phyloP scores from a whole-genome alignment of 1,284 basidiomycete genomes.

The Coriolopsis trogii region DNA sequence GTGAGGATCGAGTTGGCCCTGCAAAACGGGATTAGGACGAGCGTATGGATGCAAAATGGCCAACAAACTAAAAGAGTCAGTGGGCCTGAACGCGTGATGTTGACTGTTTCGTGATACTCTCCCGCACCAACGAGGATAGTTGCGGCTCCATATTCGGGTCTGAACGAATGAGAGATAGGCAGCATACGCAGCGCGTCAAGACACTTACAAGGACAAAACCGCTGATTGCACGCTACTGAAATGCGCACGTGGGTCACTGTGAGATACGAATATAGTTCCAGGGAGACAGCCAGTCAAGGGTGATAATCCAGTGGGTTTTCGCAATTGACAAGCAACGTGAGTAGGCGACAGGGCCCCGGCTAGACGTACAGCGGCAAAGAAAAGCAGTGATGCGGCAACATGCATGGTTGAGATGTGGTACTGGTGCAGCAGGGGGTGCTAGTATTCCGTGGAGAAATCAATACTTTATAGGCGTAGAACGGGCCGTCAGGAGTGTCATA shows the following conservation, averaged over 20 bases:
- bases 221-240: slow-evolving; percentile 57
- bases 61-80: slow-evolving; percentile 53
- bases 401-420: no score
- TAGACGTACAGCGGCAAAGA: neutral
- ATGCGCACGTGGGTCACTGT: slow-evolving; percentile 44
- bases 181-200: neutral
- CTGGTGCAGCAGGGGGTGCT: no score
- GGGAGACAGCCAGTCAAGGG: slow-evolving; percentile 54
- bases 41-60: neutral
- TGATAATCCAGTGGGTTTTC: slow-evolving; percentile 45
- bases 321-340: slow-evolving; percentile 52
- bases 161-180: slow-evolving; percentile 22
- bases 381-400: neutral
- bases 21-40: neutral
- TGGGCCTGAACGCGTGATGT: slow-evolving; percentile 55
- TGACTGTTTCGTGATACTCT: slow-evolving; percentile 63
- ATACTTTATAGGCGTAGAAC: neutral
- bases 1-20: slow-evolving; percentile 54
- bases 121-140: slow-evolving; percentile 63
- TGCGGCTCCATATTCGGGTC: slow-evolving; percentile 41
- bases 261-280: slow-evolving; percentile 62
- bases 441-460: neutral
- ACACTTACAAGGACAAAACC: slow-evolving; percentile 51
- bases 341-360: slow-evolving; percentile 44
- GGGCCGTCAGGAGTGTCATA: slow-evolving; percentile 12